Evolutionary conservation across 345 rosid genomes (phyloP).

Genomic region (Ricinus communis): DNA sequence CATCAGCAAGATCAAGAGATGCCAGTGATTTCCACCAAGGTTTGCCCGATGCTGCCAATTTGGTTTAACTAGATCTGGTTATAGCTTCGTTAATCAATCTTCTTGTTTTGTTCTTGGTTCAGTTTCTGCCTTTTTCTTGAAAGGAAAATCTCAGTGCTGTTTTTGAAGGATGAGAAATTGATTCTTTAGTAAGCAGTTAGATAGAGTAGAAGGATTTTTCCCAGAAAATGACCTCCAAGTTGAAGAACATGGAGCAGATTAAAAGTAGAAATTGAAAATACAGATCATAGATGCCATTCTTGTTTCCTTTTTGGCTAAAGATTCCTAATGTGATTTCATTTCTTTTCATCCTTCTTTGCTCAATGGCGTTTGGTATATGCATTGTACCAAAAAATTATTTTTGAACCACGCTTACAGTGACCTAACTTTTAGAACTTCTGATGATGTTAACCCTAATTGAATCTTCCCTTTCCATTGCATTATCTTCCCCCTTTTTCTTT

Average conservation of each 20-base stretch:
- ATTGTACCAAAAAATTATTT: no score
- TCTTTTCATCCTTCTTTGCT: not conserved
- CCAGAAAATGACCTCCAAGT: no score
- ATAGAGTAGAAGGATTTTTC: no score
- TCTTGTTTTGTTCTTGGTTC: not conserved
- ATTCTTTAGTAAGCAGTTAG: no score
- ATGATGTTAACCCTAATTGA: not conserved
- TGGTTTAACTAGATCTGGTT: constrained; percentile 45
- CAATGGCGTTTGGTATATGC: not conserved
- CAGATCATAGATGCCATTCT: no score
- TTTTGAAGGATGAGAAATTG: not conserved
- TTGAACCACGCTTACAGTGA: no score
- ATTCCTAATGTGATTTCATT: not conserved
- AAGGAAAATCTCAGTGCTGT: not conserved
- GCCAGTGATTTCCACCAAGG: constrained; percentile 66
- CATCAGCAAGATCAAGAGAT: constrained; percentile 22
- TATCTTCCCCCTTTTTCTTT: no score
- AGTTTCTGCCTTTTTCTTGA: no score
- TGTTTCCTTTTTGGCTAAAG: not conserved
- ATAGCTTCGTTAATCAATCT: not conserved
- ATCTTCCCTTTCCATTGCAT: not conserved
- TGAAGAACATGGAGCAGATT: no score
- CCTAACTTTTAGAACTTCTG: no score
- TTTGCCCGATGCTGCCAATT: constrained; percentile 59
- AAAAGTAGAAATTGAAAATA: no score